phyloP scores from a whole-genome alignment of 306 rosid species.

The Cercis canadensis region DNA sequence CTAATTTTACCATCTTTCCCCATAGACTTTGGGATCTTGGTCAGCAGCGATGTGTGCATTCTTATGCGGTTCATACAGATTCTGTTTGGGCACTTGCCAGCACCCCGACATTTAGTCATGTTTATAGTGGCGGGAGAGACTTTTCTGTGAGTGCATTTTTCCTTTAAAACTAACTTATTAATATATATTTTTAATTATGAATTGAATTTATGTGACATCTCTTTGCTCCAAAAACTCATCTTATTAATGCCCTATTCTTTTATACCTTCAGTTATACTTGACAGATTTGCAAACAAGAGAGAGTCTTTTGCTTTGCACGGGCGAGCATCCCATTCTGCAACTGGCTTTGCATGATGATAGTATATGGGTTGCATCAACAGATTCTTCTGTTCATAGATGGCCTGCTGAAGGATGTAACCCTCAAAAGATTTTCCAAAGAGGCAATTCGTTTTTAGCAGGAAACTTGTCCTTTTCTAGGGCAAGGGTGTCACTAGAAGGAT shows the following conservation, averaged over 20 bases:
- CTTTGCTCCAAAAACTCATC: slow-evolving; percentile 26
- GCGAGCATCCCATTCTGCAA: slow-evolving; percentile 87
- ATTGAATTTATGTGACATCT: slow-evolving; percentile 26
- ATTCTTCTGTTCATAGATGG: slow-evolving; percentile 90
- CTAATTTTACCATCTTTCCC: slow-evolving; percentile 39
- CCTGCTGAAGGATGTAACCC: slow-evolving; percentile 88
- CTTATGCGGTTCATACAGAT: slow-evolving; percentile 99
- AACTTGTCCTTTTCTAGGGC: slow-evolving; percentile 95
- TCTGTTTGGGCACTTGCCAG: slow-evolving; percentile 99
- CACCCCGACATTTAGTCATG: slow-evolving; percentile 93
- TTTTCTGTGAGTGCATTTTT: slow-evolving; percentile 79
- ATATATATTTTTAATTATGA: slow-evolving; percentile 7
- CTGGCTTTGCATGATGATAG: slow-evolving; percentile 80
- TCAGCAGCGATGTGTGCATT: slow-evolving; percentile 96
- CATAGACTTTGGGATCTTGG: slow-evolving; percentile 98
- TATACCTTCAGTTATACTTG: slow-evolving; percentile 79
- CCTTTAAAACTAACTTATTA: slow-evolving; percentile 26
- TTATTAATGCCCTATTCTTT: slow-evolving; percentile 59
- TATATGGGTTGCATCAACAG: slow-evolving; percentile 93
- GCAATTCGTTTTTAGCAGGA: slow-evolving; percentile 92
- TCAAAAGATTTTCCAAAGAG: slow-evolving; percentile 84
- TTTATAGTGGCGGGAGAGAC: slow-evolving; percentile 98
- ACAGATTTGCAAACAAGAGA: slow-evolving; percentile 99
- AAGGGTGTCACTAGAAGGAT: slow-evolving; percentile 94
- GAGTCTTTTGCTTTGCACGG: slow-evolving; percentile 90